Base-by-base conservation (phyloP, 1,284 basidiomycete species). In the Moesziomyces sp. region DNA sequence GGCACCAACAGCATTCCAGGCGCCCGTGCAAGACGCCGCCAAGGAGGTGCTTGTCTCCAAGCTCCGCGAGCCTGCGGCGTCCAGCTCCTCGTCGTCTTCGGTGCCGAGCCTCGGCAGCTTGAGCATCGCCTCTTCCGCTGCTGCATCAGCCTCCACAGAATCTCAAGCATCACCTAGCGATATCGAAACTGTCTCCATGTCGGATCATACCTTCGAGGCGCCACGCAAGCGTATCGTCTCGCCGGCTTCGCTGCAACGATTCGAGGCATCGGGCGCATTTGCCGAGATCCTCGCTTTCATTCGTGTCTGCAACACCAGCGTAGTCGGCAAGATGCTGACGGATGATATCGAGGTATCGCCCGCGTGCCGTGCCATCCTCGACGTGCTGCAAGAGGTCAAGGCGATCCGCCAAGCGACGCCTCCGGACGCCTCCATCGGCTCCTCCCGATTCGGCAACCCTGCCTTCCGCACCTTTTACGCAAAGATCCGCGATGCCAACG, bases 381-480 rank as follows among this genome's bases (percentile, higher is more conserved):
- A 21, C n/a, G 55, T 83, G 13, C 54, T 83, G 28, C 52, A 69
- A 8, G 42, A 59, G 11, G 67, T 83, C 26, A 51, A 60, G 5
- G 46, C 42, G 8, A 53, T 83, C 2, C 93, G 81, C 80, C 86
- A 44, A 86, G 91, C 34, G 2, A 94, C 90, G 0, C 96, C 96
- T 3, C 90, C 95, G 0, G 90, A 96, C 23, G 64, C 60, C 2
- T 91, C 95, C 75, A 97, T 97, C 83, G 89, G 91, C 66, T 90
- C 91, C 1, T 97, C 94, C 46, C 87, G 97, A 26, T 99, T 99
- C 79, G 97, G 96, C 3, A 99, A 99, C 85, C 95, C 96, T 1
- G 96, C 96, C 0, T 99, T 99, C 86, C 88, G 92, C 78, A 89
- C 89, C 0, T 95, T 99, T 80, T 93, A 96, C 80, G 93, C 96